Evolutionary conservation across 2,329 filamentous ascomycete genomes (phyloP).

Genomic region (Neospermospora avenae): DNA sequence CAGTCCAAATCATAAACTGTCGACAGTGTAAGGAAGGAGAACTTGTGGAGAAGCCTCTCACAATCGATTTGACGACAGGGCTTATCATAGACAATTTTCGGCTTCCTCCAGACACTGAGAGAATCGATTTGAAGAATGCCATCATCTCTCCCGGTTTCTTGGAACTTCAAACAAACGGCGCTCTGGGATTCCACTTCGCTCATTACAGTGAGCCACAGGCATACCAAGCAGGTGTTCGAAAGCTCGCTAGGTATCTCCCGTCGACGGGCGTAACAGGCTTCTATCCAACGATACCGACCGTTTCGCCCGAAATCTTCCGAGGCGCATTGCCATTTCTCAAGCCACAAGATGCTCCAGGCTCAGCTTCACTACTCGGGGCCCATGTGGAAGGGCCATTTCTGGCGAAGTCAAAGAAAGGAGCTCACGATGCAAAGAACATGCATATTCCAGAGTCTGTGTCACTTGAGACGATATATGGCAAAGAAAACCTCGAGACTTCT

Average conservation of each 20-base stretch:
- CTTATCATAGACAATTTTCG: constrained; percentile 29
- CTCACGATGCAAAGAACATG: constrained; percentile 39
- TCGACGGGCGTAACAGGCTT: constrained; percentile 51
- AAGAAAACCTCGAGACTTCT: constrained; percentile 37
- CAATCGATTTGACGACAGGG: constrained; percentile 21
- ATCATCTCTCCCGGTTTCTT: constrained; percentile 53
- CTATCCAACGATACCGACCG: constrained; percentile 52
- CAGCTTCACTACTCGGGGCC: constrained; percentile 52
- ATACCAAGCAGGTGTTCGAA: constrained; percentile 43
- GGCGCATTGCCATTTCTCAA: constrained; percentile 43
- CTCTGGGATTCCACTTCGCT: constrained; percentile 50
- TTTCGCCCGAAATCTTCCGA: constrained; percentile 43
- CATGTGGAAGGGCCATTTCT: constrained; percentile 56
- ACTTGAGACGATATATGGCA: constrained; percentile 43
- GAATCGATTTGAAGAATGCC: constrained; percentile 43
- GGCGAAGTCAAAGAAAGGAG: constrained; percentile 50
- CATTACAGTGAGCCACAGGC: constrained; percentile 39
- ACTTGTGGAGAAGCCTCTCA: constrained; percentile 22
- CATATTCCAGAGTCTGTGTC: constrained; percentile 22
- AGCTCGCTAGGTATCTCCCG: constrained; percentile 46
- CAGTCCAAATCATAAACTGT: constrained; percentile 30
- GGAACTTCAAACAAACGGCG: constrained; percentile 51
- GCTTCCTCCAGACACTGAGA: constrained; percentile 19
- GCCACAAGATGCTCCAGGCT: constrained; percentile 40
- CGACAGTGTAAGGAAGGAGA: constrained; percentile 25